Evolutionary conservation across 116 monocot species (phyloP), one percentile per base, ranked within the genome.

Genomic region (Papilionanthe hybrid): DNA sequence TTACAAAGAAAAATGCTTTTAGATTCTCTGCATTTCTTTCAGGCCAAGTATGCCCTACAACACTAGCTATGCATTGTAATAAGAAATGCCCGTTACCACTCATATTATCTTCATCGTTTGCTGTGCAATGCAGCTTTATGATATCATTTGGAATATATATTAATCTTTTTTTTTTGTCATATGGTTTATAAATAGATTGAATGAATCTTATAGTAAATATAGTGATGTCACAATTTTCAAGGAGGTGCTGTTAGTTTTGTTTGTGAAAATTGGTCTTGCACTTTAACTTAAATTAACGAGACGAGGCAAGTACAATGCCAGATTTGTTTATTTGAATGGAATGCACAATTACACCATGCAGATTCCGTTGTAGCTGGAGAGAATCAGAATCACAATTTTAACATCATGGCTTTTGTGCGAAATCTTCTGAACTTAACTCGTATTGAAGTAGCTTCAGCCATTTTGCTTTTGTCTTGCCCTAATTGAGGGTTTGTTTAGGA

Each of bases 331-430:
- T 17, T 4, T 53, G 53, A 17, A 53, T 53, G 53, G 53, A 53
- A 53, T 7, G 65, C 9, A 25, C 8, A 65, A 3, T 65, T 65
- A 5, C 65, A 28, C 27, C 65, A 25, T 65, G 32, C 15, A 69
- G 37, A 15, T 27, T 65, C 65, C 27, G 5, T 69, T 69, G n/a
- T 63, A 23, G 23, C 1, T 23, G 25, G 25, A 69, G 6, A 69
- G 12, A 68, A 32, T 25, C 37, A 5, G 5, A 32, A 37, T 69
- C 69, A 13, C 37, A 69, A 69, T 69, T 37, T 69, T 2, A 15
- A 37, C 69, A 37, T 69, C 69, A 69, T 13, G 69, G 15, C 29
- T 69, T 69, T 69, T 69, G 15, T 69, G 69, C 37, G 17, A 69
- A 32, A 15, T 23, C 4, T 69, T 69, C 37, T 32, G 17, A 32